Conservation (phyloP, 1,284 basidiomycete genomes). For the Tilletiaria anomala region DNA sequence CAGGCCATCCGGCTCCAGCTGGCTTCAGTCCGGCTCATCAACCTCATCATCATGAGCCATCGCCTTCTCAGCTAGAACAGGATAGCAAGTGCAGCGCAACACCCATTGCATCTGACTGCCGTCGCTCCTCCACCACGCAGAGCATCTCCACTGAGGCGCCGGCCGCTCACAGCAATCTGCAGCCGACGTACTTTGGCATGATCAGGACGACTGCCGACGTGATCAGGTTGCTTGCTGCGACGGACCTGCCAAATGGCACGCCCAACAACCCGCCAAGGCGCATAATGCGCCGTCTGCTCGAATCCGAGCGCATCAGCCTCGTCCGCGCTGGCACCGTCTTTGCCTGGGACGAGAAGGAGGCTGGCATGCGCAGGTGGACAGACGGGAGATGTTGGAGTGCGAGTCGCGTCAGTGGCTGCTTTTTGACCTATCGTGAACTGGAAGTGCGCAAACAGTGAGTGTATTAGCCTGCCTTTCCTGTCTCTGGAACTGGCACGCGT, state of each 20-base stretch:
- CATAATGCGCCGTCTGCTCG: conserved; percentile 27
- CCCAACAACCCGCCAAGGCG: conserved; percentile 14
- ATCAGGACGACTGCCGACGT: conserved; percentile 37
- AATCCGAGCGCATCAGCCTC: conserved; percentile 27
- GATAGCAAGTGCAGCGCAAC: no score
- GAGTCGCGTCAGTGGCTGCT: conserved; percentile 44
- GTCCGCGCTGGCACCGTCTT: conserved; percentile 33
- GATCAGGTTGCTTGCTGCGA: conserved; percentile 32
- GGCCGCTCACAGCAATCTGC: no score
- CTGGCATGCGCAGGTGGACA: conserved; percentile 45
- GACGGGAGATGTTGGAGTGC: conserved; percentile 45
- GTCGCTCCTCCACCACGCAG: no score
- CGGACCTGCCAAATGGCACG: conserved; percentile 21
- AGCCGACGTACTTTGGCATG: conserved; percentile 32
- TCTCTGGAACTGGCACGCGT: no score
- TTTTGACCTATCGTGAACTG: conserved; percentile 42
- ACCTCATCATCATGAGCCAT: no score
- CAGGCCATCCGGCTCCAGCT: no score
- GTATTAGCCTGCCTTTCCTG: no score
- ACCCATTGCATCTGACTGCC: no score
- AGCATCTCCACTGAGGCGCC: no score
- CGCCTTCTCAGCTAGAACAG: no score
- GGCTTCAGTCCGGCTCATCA: no score
- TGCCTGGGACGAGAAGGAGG: conserved; percentile 38
- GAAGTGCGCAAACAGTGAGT: conserved; percentile 29